Percentiles rank a stretch among this genome's conserved stretches.
Conservation (phyloP, 768 basidiomycete species). For the Pleurotus djamor region DNA sequence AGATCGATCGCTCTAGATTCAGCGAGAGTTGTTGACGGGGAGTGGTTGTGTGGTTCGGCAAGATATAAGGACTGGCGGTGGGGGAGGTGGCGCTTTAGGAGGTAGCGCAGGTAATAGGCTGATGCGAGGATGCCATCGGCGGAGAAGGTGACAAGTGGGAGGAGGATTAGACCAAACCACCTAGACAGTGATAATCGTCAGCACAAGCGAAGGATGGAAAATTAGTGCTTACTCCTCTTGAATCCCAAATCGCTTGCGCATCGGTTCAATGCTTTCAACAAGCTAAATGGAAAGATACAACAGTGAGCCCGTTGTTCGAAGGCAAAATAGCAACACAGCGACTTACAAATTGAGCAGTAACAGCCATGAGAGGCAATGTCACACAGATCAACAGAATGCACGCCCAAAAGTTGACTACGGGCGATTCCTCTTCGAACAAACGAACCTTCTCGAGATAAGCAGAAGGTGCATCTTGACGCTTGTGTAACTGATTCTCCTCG, state of each 20-base stretch:
- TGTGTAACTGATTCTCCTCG: slow-evolving; percentile 37
- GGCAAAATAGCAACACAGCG: not conserved
- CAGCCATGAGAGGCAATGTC: slow-evolving; percentile 59
- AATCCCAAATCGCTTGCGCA: slow-evolving; percentile 40
- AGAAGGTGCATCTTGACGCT: slow-evolving; percentile 40
- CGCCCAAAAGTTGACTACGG: slow-evolving; percentile 62
- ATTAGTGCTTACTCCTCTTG: slow-evolving; percentile 44
- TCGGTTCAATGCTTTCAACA: slow-evolving; percentile 62
- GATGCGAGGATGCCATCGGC: slow-evolving; percentile 68
- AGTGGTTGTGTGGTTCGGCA: slow-evolving; percentile 23
- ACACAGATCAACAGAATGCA: slow-evolving; percentile 50
- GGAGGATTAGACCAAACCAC: slow-evolving; percentile 75
- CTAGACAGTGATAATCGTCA: slow-evolving; percentile 24
- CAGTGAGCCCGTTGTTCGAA: not conserved
- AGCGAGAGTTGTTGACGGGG: slow-evolving; percentile 46
- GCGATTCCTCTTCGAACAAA: slow-evolving; percentile 34
- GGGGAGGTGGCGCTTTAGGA: slow-evolving; percentile 35
- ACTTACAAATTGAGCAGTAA: slow-evolving; percentile 68
- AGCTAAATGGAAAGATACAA: slow-evolving; percentile 32
- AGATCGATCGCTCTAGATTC: slow-evolving; percentile 72
- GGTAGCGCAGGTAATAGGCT: slow-evolving; percentile 50
- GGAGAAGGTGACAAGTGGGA: slow-evolving; percentile 72
- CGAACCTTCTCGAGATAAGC: slow-evolving; percentile 38
- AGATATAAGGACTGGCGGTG: not conserved
- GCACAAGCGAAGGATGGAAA: not conserved